phyloP scores from a whole-genome alignment of 2,329 filamentous ascomycete genomes.

The Remersonia thermophila region DNA sequence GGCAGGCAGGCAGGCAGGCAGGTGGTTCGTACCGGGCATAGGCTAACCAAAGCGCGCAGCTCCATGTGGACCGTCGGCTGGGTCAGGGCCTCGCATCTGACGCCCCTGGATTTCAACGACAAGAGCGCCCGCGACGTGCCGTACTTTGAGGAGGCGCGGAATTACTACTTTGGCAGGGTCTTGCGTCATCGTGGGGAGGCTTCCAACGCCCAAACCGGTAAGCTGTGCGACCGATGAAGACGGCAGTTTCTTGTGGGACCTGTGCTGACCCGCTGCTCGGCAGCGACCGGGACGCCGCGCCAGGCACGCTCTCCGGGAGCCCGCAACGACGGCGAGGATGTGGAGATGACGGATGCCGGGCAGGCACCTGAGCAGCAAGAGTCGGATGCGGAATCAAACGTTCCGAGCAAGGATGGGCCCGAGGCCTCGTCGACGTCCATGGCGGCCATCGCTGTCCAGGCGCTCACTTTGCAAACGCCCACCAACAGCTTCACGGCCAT shows the following conservation, averaged over 20 bases:
- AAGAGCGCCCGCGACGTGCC: conserved; percentile 9
- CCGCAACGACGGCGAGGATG: conserved; percentile 4
- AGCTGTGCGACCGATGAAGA: neutral
- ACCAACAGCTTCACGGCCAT: conserved; percentile 4
- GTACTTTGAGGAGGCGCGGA: conserved; percentile 9
- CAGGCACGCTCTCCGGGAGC: neutral
- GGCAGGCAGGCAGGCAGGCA: too few relatives aligned
- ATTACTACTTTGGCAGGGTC: conserved; percentile 6
- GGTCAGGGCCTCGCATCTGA: conserved; percentile 14
- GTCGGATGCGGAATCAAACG: conserved; percentile 7
- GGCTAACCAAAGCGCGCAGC: too few relatives aligned
- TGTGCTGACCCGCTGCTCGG: neutral
- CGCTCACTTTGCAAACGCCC: conserved; percentile 7
- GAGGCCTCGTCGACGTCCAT: neutral
- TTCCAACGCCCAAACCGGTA: neutral
- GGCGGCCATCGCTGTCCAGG: conserved; percentile 9
- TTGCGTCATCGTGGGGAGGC: conserved; percentile 1
- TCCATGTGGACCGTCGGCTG: conserved; percentile 14
- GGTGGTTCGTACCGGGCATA: too few relatives aligned
- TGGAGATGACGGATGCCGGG: conserved; percentile 12
- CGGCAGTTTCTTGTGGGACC: neutral
- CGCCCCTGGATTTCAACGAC: conserved; percentile 15
- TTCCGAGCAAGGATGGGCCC: neutral
- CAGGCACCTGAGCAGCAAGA: neutral
- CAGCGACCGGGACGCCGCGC: neutral